Evolutionary conservation across 192 early-diverging fungal species (phyloP).

Genomic region (Coemansia sp.): DNA sequence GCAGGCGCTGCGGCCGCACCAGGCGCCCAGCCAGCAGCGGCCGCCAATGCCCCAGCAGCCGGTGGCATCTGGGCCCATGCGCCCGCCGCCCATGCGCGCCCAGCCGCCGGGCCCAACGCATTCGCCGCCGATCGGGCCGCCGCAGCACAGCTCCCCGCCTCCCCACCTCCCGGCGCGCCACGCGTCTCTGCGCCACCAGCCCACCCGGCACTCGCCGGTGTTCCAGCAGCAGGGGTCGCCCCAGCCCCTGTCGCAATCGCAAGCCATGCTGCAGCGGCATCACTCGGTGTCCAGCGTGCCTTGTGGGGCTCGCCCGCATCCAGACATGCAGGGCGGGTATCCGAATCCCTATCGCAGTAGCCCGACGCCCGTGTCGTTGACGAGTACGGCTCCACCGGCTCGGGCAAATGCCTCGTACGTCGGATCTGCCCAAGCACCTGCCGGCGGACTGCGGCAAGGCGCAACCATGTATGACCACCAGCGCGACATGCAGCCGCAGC

Average conservation of each 20-base stretch:
- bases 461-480: conserved; percentile 4
- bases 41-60: not conserved
- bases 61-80: conserved; percentile 1
- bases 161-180: conserved; percentile 9
- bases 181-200: conserved; percentile 15
- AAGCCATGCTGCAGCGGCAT: conserved; percentile 27
- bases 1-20: conserved; percentile 8
- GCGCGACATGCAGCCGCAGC: conserved; percentile 10
- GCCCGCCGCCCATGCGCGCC: not conserved
- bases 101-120: not conserved
- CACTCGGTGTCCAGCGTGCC: conserved; percentile 4
- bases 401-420: not conserved
- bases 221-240: conserved; percentile 17
- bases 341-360: conserved; percentile 1
- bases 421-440: not conserved
- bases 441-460: conserved; percentile 2
- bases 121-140: not conserved
- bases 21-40: conserved; percentile 11
- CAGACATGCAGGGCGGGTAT: not conserved
- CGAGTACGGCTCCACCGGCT: not conserved
- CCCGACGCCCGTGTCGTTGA: conserved; percentile 2
- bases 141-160: conserved; percentile 16
- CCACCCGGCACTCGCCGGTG: conserved; percentile 17
- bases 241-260: conserved; percentile 16
- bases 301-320: not conserved